Evolutionary conservation across 2,329 filamentous ascomycete genomes (phyloP).

Genomic region (Paracamarosporium sp.): DNA sequence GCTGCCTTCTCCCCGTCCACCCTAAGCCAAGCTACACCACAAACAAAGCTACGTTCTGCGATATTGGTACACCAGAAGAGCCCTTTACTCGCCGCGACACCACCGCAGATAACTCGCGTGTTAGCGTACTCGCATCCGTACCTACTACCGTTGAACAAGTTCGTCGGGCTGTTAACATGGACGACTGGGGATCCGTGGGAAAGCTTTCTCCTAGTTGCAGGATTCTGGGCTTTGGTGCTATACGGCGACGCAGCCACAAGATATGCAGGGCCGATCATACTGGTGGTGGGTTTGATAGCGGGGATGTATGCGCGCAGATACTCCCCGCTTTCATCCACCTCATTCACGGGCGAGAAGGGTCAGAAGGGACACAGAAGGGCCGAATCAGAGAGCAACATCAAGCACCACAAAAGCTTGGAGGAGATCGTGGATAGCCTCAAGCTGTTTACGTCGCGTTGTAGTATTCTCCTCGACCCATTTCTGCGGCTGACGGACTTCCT

Average conservation of each 20-base stretch:
- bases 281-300: constrained; percentile 79
- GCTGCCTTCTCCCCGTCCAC: constrained; percentile 90
- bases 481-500: constrained; percentile 91
- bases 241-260: constrained; percentile 87
- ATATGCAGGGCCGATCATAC: constrained; percentile 81
- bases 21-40: constrained; percentile 71
- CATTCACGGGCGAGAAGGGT: constrained; percentile 70
- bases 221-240: constrained; percentile 84
- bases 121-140: constrained; percentile 97
- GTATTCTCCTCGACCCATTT: constrained; percentile 88
- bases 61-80: constrained; percentile 98
- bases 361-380: constrained; percentile 61
- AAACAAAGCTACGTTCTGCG: constrained; percentile 80
- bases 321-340: constrained; percentile 86
- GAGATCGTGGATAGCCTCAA: constrained; percentile 96
- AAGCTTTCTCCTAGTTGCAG: constrained; percentile 86
- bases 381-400: constrained; percentile 67
- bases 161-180: constrained; percentile 89
- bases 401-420: constrained; percentile 92
- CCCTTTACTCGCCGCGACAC: constrained; percentile 88
- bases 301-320: constrained; percentile 94
- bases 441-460: constrained; percentile 88
- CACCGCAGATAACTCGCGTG: constrained; percentile 91
- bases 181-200: constrained; percentile 94
- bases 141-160: constrained; percentile 83